Percentiles rank a stretch among this genome's conserved stretches.
phyloP scores from a whole-genome alignment of 2,329 filamentous ascomycete genomes.

The Alternaria gaisen region DNA sequence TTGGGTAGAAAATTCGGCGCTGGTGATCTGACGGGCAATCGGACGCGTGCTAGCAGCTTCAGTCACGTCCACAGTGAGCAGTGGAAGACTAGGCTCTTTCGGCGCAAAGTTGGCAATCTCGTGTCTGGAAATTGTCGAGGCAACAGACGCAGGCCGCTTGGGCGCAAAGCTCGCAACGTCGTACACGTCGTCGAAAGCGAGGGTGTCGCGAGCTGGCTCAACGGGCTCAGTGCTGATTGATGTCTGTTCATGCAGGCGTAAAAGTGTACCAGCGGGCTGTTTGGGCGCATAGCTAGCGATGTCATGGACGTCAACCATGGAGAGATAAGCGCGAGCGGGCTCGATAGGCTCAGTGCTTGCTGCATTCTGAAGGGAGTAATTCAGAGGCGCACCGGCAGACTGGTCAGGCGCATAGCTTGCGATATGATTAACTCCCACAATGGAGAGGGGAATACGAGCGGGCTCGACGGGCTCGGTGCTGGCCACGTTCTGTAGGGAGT shows the following conservation, averaged over 20 bases:
- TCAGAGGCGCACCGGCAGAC: neutral
- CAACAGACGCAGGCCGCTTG: neutral
- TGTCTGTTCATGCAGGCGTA: neutral
- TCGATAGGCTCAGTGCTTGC: neutral
- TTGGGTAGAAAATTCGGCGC: conserved; percentile 8
- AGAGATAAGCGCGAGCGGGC: neutral
- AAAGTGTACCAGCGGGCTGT: neutral
- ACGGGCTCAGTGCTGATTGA: neutral
- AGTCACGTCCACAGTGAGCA: conserved; percentile 2
- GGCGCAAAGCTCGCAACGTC: neutral
- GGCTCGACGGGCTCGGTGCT: conserved; percentile 1
- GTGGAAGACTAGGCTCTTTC: neutral
- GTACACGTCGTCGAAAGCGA: neutral
- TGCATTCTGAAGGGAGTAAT: neutral
- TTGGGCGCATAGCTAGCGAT: neutral
- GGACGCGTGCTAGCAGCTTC: conserved; percentile 14
- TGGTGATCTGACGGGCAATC: conserved; percentile 1
- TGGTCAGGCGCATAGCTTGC: neutral
- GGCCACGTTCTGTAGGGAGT: neutral
- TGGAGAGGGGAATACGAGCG: neutral
- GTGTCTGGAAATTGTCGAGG: neutral
- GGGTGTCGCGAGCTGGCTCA: neutral
- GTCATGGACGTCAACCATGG: neutral
- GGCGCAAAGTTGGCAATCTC: conserved; percentile 7
- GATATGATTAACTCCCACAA: neutral